Evolutionary conservation across 208 protist species (phyloP).

Genomic region (Crithidia thermophila): DNA sequence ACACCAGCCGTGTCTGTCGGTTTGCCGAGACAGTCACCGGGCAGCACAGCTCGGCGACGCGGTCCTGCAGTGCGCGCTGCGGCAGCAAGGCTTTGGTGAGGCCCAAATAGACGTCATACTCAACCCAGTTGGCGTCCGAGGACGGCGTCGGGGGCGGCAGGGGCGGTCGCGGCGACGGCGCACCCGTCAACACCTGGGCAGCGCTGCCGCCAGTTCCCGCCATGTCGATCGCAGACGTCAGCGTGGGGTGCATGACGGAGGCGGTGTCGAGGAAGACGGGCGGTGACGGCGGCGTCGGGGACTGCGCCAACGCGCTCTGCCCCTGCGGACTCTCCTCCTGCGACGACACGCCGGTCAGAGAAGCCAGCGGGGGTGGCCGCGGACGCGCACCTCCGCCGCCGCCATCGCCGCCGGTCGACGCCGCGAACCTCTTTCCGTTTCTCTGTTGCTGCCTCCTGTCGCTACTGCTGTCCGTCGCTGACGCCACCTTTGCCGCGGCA

Average conservation of each 20-base stretch:
- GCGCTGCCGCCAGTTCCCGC: no score
- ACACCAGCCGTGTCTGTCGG: not conserved
- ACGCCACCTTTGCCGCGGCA: not conserved
- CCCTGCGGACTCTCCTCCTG: not conserved
- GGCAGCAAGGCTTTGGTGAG: slow-evolving; percentile 10
- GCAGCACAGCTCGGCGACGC: slow-evolving; percentile 26
- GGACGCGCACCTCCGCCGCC: not conserved
- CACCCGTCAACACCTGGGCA: no score
- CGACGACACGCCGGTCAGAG: not conserved
- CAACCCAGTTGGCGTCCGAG: slow-evolving; percentile 13
- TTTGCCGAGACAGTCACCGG: not conserved
- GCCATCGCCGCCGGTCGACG: no score
- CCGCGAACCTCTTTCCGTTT: no score
- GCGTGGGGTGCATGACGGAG: not conserved
- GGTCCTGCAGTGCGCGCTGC: slow-evolving; percentile 25
- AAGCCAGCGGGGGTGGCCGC: not conserved
- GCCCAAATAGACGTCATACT: slow-evolving; percentile 18
- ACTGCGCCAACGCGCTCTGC: not conserved
- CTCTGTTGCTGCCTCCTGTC: no score
- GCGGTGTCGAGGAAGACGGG: not conserved
- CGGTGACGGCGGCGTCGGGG: not conserved
- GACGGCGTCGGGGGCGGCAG: not conserved
- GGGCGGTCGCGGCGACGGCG: not conserved
- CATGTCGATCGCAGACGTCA: no score
- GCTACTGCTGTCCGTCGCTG: not conserved